A percentile compares a stretch with the other conserved stretches of the same genome.
Conservation (phyloP, 2,329 filamentous ascomycete genomes). For the Trichoderma semiorbis region DNA sequence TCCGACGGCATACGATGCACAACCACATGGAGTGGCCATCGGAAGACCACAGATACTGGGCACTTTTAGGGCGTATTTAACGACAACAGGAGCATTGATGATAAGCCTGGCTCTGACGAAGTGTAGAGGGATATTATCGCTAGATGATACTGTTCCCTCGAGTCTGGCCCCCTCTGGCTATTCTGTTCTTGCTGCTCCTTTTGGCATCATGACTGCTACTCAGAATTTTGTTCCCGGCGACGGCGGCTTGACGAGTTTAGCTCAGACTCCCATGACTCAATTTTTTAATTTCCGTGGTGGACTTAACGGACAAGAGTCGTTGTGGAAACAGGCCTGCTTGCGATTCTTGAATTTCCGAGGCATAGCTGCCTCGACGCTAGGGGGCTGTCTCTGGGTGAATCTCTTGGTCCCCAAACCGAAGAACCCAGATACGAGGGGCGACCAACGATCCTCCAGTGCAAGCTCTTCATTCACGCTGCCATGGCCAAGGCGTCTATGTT, state of each 20-base stretch:
- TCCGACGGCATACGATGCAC: slow-evolving; percentile 21
- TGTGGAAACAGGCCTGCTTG: slow-evolving; percentile 50
- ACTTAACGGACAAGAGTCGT: slow-evolving; percentile 38
- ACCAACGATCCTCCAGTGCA: slow-evolving; percentile 38
- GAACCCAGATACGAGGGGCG: slow-evolving; percentile 39
- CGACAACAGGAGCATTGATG: slow-evolving; percentile 53
- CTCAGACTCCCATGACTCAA: slow-evolving; percentile 53
- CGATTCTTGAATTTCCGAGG: slow-evolving; percentile 50
- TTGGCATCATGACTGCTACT: slow-evolving; percentile 41
- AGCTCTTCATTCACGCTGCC: slow-evolving; percentile 41
- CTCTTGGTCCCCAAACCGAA: slow-evolving; percentile 48
- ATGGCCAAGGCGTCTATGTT: slow-evolving; percentile 55
- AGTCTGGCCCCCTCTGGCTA: slow-evolving; percentile 40
- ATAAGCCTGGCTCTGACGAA: slow-evolving; percentile 47
- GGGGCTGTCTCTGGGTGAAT: slow-evolving; percentile 48
- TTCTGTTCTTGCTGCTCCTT: slow-evolving; percentile 52
- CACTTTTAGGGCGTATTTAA: slow-evolving; percentile 53
- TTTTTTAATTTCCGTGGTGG: slow-evolving; percentile 41
- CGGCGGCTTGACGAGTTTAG: slow-evolving; percentile 35
- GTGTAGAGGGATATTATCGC: slow-evolving; percentile 45
- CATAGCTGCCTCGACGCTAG: slow-evolving; percentile 42
- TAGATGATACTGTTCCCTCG: slow-evolving; percentile 42
- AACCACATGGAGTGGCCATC: slow-evolving; percentile 21
- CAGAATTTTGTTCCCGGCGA: slow-evolving; percentile 23
- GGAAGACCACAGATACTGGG: slow-evolving; percentile 38